These are phyloP conservation scores for Schoenoplectus tabernaemontani DNA, from an alignment of 202 grass and related monocot genomes.

Conservation along the genomic window DNA sequence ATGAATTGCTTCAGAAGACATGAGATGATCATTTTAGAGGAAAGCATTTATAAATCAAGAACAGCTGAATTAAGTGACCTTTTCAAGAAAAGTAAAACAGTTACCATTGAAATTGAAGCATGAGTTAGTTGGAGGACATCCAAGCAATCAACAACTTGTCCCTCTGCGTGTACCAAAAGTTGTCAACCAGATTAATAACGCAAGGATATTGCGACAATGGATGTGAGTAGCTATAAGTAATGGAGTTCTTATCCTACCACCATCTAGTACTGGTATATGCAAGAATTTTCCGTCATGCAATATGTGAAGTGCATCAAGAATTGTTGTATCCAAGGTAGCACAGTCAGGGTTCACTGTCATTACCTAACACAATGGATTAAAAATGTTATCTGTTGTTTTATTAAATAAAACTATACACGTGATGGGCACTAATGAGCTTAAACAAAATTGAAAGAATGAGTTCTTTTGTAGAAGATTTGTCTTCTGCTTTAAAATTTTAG, in stretches of 20 bases:
- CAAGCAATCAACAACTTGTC: constrained; percentile 73
- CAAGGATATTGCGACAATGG: too few relatives aligned
- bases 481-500: constrained; percentile 1
- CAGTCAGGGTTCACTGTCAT: constrained; percentile 82
- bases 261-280: constrained; percentile 84
- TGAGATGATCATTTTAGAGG: background rate
- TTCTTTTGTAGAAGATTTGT: background rate
- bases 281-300: constrained; percentile 97
- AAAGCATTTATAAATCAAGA: too few relatives aligned
- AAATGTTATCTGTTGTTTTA: background rate
- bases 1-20: background rate
- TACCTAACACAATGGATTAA: constrained; percentile 44
- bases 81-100: background rate
- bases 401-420: background rate
- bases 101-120: constrained; percentile 93
- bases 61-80: too few relatives aligned
- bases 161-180: constrained; percentile 44
- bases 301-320: constrained; percentile 92
- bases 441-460: background rate
- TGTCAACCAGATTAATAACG: background rate
- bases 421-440: background rate
- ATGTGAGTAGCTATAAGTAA: constrained; percentile 5
- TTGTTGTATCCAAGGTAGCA: constrained; percentile 73
- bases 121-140: constrained; percentile 89
- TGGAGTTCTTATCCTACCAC: constrained; percentile 41